Conservation (phyloP, 768 basidiomycete genomes). For the Lactarius vividus region DNA sequence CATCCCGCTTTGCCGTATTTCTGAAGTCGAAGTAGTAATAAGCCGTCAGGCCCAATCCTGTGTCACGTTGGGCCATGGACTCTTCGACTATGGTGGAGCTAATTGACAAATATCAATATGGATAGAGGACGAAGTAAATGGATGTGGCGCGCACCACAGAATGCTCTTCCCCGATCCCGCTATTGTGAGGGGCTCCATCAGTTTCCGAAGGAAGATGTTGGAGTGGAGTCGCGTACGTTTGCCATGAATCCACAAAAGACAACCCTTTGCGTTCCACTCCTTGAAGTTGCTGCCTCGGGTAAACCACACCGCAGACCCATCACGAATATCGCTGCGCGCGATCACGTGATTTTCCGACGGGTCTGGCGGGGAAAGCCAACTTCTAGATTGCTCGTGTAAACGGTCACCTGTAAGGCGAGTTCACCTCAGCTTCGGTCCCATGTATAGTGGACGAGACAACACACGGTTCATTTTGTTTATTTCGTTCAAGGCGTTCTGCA, state of each 20-base stretch:
- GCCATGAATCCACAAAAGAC: neutral
- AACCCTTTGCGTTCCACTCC: constrained; percentile 1
- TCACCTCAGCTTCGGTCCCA: neutral
- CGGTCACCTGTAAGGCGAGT: neutral
- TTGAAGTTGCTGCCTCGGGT: neutral
- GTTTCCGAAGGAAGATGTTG: accelerated
- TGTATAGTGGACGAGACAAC: neutral
- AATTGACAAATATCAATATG: neutral
- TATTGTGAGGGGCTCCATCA: neutral
- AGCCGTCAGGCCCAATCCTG: neutral
- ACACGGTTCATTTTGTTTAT: neutral
- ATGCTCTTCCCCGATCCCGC: constrained; percentile 3
- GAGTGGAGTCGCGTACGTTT: neutral
- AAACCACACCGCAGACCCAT: constrained; percentile 1
- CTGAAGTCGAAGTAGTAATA: constrained; percentile 8
- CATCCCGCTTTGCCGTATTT: neutral
- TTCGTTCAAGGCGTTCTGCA: neutral
- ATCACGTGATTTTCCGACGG: constrained; percentile 12
- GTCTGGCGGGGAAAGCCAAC: constrained; percentile 15
- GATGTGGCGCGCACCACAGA: neutral
- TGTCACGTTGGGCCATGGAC: neutral
- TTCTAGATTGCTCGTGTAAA: neutral
- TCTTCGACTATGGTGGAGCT: constrained; percentile 6
- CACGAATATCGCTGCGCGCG: neutral
- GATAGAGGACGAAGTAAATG: accelerated